Conservation (phyloP, 345 rosid genomes). For the Linum usitatissimum region DNA sequence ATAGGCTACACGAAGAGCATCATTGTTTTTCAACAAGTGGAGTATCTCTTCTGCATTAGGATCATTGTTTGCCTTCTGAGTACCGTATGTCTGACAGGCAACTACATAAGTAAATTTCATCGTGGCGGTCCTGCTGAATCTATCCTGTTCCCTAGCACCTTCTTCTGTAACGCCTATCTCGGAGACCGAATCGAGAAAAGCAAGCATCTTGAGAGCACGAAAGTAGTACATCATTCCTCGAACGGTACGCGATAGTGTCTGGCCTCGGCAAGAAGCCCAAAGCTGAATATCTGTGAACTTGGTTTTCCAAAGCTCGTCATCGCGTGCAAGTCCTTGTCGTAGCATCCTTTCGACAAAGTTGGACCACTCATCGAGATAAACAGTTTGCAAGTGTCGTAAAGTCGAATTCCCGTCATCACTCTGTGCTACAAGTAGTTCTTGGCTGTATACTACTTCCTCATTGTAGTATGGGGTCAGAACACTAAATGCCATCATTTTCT, state of each 20-base stretch:
- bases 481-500: slow-evolving; percentile 99
- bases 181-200: slow-evolving; percentile 92
- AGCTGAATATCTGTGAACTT: slow-evolving; percentile 86
- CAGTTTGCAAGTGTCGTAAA: slow-evolving; percentile 76
- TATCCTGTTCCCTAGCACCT: slow-evolving; percentile 35
- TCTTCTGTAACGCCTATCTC: slow-evolving; percentile 69
- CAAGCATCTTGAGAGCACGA: slow-evolving; percentile 88
- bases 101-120: too few relatives aligned
- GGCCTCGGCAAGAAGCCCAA: slow-evolving; percentile 99
- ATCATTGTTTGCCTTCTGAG: slow-evolving; percentile 82
- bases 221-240: slow-evolving; percentile 99
- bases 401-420: slow-evolving; percentile 93
- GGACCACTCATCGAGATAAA: slow-evolving; percentile 87
- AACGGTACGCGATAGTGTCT: slow-evolving; percentile 89
- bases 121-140: slow-evolving; percentile 40
- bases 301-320: too few relatives aligned
- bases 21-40: slow-evolving; percentile 69
- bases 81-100: too few relatives aligned
- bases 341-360: too few relatives aligned
- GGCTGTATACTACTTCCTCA: slow-evolving; percentile 79
- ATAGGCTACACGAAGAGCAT: slow-evolving; percentile 92
- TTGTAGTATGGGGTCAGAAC: slow-evolving; percentile 92
- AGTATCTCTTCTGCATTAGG: slow-evolving; percentile 78
- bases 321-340: too few relatives aligned
- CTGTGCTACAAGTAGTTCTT: slow-evolving; percentile 73